phyloP scores from a whole-genome alignment of 768 basidiomycete species.

The Serendipita vermifera region DNA sequence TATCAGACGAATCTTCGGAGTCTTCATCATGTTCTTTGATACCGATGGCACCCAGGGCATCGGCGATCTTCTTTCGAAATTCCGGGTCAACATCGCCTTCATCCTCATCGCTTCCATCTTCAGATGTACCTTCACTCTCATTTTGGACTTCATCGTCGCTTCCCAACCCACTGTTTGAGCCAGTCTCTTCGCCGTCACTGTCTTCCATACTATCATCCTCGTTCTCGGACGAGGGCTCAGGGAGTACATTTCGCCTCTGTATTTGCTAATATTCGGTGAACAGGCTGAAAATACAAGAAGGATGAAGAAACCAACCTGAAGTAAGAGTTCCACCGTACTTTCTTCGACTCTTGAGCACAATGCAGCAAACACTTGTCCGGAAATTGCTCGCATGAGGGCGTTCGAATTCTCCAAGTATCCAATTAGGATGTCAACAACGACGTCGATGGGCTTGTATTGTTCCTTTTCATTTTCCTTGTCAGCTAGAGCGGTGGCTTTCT shows the following conservation, averaged over 20 bases:
- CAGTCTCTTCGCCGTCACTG: constrained; percentile 21
- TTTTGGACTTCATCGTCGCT: constrained; percentile 23
- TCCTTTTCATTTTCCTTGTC: constrained; percentile 25
- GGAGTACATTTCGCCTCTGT: constrained; percentile 43
- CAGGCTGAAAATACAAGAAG: constrained; percentile 10
- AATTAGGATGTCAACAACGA: constrained; percentile 81
- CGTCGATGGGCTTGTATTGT: constrained; percentile 55
- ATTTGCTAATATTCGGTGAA: constrained; percentile 75
- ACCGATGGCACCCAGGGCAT: constrained; percentile 47
- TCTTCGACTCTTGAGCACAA: constrained; percentile 52
- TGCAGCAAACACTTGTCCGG: constrained; percentile 66
- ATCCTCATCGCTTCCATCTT: constrained; percentile 27
- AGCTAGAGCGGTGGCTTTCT: constrained; percentile 18
- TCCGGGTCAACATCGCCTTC: constrained; percentile 39
- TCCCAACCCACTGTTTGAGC: no score
- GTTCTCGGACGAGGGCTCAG: constrained; percentile 21
- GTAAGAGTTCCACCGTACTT: constrained; percentile 66
- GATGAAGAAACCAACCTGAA: constrained; percentile 38
- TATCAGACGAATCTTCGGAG: constrained; percentile 33
- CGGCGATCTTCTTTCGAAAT: constrained; percentile 52
- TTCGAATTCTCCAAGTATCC: constrained; percentile 77
- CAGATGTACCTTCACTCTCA: constrained; percentile 25
- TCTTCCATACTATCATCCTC: constrained; percentile 20
- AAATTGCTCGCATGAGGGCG: constrained; percentile 64
- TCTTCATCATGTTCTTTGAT: constrained; percentile 44